Conservation (phyloP, 23 red algal genomes). For the Agarophyton chilense region DNA sequence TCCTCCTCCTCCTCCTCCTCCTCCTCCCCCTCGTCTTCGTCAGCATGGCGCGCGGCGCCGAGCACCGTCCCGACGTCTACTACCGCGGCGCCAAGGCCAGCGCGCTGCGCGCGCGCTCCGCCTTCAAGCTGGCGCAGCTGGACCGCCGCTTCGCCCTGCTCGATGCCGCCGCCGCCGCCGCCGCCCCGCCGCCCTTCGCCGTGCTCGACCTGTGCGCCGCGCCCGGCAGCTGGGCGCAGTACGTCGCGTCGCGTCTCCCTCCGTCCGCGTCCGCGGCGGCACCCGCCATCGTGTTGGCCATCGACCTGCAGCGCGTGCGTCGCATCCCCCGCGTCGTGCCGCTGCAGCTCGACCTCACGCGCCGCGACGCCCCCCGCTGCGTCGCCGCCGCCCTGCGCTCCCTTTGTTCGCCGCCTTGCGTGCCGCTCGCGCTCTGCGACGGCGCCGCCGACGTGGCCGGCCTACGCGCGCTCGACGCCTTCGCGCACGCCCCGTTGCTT, state of each 20-base stretch:
- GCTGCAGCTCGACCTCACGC: no score
- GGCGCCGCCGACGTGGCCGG: constrained; percentile 96
- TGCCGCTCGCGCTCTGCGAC: constrained; percentile 77
- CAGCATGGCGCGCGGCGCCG: constrained; percentile 48
- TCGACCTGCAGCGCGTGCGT: constrained; percentile 82
- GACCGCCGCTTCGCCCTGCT: constrained; percentile 87
- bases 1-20: no score
- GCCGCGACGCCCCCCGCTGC: constrained; percentile 32
- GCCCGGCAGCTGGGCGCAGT: constrained; percentile 91
- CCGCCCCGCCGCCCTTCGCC: background rate
- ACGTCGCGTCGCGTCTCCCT: constrained; percentile 40
- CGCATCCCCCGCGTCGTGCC: no score
- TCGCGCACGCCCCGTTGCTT: constrained; percentile 78
- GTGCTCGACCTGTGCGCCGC: constrained; percentile 91
- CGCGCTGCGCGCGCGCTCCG: constrained; percentile 84
- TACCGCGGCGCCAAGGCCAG: constrained; percentile 88
- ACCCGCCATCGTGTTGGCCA: constrained; percentile 65
- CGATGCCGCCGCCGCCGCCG: no score
- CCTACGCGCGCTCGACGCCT: constrained; percentile 87
- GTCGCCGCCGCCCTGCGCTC: no score
- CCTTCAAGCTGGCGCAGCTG: constrained; percentile 90
- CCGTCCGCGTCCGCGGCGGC: no score
- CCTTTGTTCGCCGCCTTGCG: no score
- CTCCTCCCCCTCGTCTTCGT: no score
- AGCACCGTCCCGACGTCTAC: constrained; percentile 90